Evolutionary conservation across 2,329 filamentous ascomycete species (phyloP).

Genomic region (Trichoderma polysporum): DNA sequence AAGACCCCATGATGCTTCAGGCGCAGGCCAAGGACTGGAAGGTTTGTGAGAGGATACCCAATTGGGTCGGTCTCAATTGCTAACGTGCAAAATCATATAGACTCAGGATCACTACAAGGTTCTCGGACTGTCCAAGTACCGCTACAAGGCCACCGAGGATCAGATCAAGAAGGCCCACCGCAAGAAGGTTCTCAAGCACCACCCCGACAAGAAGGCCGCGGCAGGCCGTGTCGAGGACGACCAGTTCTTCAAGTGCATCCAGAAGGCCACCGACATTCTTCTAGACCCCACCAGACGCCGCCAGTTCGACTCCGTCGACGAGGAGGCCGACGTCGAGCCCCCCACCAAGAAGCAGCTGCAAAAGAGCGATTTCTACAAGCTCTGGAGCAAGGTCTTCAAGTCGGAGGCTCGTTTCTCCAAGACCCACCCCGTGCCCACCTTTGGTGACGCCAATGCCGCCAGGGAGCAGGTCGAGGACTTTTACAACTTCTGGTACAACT

Average conservation of each 20-base stretch:
- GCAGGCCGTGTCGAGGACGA: slow-evolving; percentile 86
- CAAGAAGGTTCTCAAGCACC: slow-evolving; percentile 99
- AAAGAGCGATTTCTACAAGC: slow-evolving; percentile 91
- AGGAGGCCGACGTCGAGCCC: slow-evolving; percentile 86
- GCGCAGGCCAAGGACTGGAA: slow-evolving; percentile 99
- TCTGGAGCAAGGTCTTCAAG: slow-evolving; percentile 89
- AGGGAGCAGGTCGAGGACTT: slow-evolving; percentile 91
- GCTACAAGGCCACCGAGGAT: slow-evolving; percentile 89
- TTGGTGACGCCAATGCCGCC: slow-evolving; percentile 80
- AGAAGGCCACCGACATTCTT: slow-evolving; percentile 93
- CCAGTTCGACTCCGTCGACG: slow-evolving; percentile 96
- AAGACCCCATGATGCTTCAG: slow-evolving; percentile 88
- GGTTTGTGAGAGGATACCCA: slow-evolving; percentile 49
- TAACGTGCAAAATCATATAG: slow-evolving; percentile 42
- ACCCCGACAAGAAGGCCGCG: slow-evolving; percentile 98
- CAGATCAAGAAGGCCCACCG: slow-evolving; percentile 99
- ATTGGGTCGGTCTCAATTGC: neutral
- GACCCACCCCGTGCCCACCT: slow-evolving; percentile 78
- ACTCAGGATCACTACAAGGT: slow-evolving; percentile 97
- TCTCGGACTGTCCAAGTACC: slow-evolving; percentile 87
- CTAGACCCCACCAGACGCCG: slow-evolving; percentile 88
- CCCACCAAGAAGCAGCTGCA: slow-evolving; percentile 86
- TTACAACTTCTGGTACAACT: slow-evolving; percentile 99
- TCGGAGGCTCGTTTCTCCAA: slow-evolving; percentile 92
- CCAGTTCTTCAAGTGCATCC: slow-evolving; percentile 99